These are phyloP conservation scores for Plantago lanceolata DNA, from an alignment of 305 asterid species.

Conservation along the genomic window DNA sequence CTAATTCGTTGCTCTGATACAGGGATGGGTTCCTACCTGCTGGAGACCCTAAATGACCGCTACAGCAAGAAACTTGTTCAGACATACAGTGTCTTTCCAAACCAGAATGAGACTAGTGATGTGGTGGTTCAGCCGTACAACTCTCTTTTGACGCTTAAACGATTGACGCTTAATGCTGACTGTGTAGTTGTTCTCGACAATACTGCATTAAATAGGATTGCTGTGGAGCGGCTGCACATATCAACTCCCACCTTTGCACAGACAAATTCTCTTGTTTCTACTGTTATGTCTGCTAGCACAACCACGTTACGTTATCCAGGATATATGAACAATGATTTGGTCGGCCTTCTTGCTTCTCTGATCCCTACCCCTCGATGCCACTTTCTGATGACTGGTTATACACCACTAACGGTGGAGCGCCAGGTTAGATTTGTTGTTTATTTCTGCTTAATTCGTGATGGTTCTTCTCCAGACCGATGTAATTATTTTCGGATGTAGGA, in stretches of 20 bases:
- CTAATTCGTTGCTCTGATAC: conserved; percentile 26
- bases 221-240: conserved; percentile 95
- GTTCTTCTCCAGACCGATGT: conserved; percentile 2
- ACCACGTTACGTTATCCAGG: conserved; percentile 97
- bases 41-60: conserved; percentile 94
- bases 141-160: conserved; percentile 90
- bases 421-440: conserved; percentile 56
- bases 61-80: conserved; percentile 98
- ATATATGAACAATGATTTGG: conserved; percentile 98
- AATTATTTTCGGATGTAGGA: not conserved
- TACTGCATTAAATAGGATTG: conserved; percentile 93
- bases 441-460: conserved; percentile 12
- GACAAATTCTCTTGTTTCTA: conserved; percentile 94
- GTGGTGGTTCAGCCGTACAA: conserved; percentile 99
- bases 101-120: conserved; percentile 96
- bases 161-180: conserved; percentile 87
- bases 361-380: conserved; percentile 99
- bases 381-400: conserved; percentile 97
- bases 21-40: conserved; percentile 98
- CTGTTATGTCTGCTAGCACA: conserved; percentile 99
- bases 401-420: conserved; percentile 98
- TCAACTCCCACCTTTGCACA: conserved; percentile 90
- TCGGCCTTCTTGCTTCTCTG: conserved; percentile 98
- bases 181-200: conserved; percentile 99
- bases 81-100: conserved; percentile 96